Conservation (phyloP, 2,329 filamentous ascomycete genomes). For the Apiospora kogelbergensis region DNA sequence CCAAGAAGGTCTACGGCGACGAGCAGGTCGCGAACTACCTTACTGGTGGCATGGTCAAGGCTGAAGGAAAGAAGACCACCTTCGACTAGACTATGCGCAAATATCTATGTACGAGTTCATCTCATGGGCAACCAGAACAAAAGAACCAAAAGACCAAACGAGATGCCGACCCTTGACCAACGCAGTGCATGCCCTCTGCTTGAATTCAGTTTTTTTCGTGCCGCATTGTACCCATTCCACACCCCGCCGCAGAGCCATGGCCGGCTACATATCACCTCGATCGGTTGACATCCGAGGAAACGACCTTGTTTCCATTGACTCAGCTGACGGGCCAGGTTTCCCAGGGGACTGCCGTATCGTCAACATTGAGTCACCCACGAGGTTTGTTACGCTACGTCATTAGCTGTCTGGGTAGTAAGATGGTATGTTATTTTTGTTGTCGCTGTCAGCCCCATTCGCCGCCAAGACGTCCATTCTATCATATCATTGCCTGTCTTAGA, state of each 20-base stretch:
- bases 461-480: neutral
- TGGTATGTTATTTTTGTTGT: neutral
- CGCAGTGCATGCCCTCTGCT: neutral
- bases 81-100: constrained; percentile 60
- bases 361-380: neutral
- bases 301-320: neutral
- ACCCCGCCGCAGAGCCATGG: neutral
- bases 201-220: neutral
- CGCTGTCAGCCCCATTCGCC: neutral
- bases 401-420: neutral
- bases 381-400: neutral
- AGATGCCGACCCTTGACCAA: neutral
- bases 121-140: neutral
- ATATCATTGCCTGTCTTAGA: neutral
- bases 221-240: neutral
- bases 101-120: neutral
- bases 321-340: neutral
- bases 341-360: neutral
- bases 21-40: constrained; percentile 57
- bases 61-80: constrained; percentile 76
- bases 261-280: neutral
- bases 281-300: neutral
- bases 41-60: constrained; percentile 77
- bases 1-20: constrained; percentile 39
- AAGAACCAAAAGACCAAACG: neutral